A percentile compares a stretch with the other conserved stretches of the same genome.
These are phyloP conservation scores for Gynostemma pentaphyllum DNA, from an alignment of 306 rosid genomes.

Conservation along the genomic window DNA sequence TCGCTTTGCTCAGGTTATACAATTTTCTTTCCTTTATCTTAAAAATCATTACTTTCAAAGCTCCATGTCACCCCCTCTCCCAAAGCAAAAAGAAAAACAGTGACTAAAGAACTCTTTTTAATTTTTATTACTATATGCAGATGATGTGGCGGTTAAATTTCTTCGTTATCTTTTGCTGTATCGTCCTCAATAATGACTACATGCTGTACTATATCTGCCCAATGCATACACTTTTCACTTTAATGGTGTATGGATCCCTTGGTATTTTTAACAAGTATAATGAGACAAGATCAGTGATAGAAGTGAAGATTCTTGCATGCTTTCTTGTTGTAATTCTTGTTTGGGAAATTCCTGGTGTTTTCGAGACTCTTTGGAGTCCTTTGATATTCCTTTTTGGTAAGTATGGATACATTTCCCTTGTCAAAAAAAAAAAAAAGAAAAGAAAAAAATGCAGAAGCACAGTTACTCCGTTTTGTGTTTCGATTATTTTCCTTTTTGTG, in stretches of 20 bases:
- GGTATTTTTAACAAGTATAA: conserved; percentile 82
- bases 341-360: conserved; percentile 97
- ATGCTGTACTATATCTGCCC: conserved; percentile 96
- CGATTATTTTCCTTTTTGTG: background rate
- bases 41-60: background rate
- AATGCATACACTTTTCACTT: conserved; percentile 94
- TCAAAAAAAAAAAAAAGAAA: background rate
- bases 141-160: conserved; percentile 99
- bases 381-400: conserved; percentile 64
- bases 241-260: conserved; percentile 97
- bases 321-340: conserved; percentile 80
- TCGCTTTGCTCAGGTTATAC: conserved; percentile 83
- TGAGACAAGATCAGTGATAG: conserved; percentile 67
- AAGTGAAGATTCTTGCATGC: conserved; percentile 73
- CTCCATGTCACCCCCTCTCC: background rate
- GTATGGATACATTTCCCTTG: conserved; percentile 2
- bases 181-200: conserved; percentile 87
- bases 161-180: conserved; percentile 83
- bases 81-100: background rate
- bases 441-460: background rate
- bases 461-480: background rate
- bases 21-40: background rate
- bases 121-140: conserved; percentile 26
- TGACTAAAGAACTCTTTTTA: background rate
- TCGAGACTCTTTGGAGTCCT: conserved; percentile 62